Evolutionary conservation across 73 alveolate genomes (phyloP), one percentile per base, ranked within the genome.

Genomic region (Breviolum minutum): DNA sequence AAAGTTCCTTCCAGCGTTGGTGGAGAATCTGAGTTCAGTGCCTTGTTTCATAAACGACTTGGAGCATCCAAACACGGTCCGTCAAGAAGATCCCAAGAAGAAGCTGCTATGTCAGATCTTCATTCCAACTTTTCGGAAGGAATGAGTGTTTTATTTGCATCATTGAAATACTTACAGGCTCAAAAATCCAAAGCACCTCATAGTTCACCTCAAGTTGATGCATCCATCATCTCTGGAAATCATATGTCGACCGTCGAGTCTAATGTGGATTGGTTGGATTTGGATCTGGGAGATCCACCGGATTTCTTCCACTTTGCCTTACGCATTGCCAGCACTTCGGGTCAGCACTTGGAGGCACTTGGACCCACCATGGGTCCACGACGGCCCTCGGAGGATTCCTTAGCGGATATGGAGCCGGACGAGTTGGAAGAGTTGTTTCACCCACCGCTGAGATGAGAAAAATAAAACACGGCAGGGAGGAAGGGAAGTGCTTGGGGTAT

Each of bases 371-470:
- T 61, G 30, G 27, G 48, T 24, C 64, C 13, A 16, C 76, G 90
- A 8, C 60, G 68, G 13, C 54, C 48, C 10, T 92, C 97, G 63
- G 90, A 63, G 48, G 97, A 92, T 63, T 92, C 97, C 24, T 48
- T 92, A 64, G 97, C 68, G 63, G 88, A 90, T 32, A 13, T 90
- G 74, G 96, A 71, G 97, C 81, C 76, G 32, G 86, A 80, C 61
- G 97, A 92, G 54, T 40, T 92, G 88, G n/a, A 69, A 24, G 97
- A 92, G 8, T n/a, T 92, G 97, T 92, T 92, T 92, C 97, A 92
- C 89, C 97, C 88, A 63, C 89, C 96, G 24, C 26, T 90, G 22
- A 5, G 87, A 76, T 24, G 62, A 20, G 54, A 64, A 71, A 20
- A 30, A 70, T 16, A 27, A 20, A 26, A 27, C 29, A 40, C 54